Conservation (phyloP, 2,329 filamentous ascomycete species). For the Penicillium sp. region DNA sequence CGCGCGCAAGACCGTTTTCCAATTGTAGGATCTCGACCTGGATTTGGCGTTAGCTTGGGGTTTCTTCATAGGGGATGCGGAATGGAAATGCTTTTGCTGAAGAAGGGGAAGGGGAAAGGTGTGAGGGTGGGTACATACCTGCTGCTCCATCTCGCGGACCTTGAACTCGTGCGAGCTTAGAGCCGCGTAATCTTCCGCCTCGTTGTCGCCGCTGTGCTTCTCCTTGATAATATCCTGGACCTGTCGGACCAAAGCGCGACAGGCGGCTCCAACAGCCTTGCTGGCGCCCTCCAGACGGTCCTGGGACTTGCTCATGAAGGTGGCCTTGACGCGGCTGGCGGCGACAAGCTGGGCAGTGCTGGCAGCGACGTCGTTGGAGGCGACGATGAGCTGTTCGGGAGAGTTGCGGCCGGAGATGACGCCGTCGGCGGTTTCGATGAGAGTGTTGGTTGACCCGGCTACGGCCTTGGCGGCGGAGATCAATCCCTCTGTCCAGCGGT, state of each 20-base stretch:
- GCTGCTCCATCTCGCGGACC: slow-evolving; percentile 98
- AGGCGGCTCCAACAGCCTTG: slow-evolving; percentile 90
- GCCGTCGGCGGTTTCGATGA: slow-evolving; percentile 97
- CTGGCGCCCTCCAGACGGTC: slow-evolving; percentile 87
- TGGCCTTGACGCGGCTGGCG: slow-evolving; percentile 93
- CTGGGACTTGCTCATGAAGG: slow-evolving; percentile 97
- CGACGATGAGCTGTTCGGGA: slow-evolving; percentile 95
- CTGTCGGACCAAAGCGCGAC: slow-evolving; percentile 83
- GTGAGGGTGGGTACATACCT: slow-evolving; percentile 66
- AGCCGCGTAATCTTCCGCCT: slow-evolving; percentile 84
- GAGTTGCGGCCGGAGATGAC: slow-evolving; percentile 91
- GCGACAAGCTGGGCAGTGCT: slow-evolving; percentile 96
- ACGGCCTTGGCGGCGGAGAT: slow-evolving; percentile 98
- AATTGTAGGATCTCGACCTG: slow-evolving; percentile 97
- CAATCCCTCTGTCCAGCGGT: slow-evolving; percentile 96
- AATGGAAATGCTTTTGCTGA: background rate
- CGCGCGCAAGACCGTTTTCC: slow-evolving; percentile 80
- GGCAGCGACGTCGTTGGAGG: slow-evolving; percentile 94
- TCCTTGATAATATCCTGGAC: slow-evolving; percentile 94
- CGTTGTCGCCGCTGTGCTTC: slow-evolving; percentile 75
- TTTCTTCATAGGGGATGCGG: background rate
- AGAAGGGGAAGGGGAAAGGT: slow-evolving; percentile 2
- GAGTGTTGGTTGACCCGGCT: slow-evolving; percentile 86
- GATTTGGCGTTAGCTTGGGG: slow-evolving; percentile 1
- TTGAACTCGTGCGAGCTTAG: slow-evolving; percentile 96